Base-by-base conservation (phyloP, 768 basidiomycete genomes). In the Psilocybe sp. region DNA sequence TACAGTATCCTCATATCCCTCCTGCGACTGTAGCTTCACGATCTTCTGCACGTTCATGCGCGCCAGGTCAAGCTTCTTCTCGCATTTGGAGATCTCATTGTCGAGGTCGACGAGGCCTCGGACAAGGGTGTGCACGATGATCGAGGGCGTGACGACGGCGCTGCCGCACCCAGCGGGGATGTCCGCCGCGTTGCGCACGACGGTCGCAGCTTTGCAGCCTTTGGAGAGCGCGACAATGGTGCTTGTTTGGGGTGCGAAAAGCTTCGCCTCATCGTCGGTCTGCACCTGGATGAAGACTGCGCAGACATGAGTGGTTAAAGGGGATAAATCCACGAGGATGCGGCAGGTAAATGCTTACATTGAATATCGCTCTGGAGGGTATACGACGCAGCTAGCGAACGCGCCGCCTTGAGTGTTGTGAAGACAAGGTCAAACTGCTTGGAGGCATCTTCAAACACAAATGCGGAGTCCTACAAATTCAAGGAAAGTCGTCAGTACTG, bases 111-210 rank as follows among this genome's bases (percentile, higher is more conserved):
- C 85, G 37, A 95, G 82, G 19, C 95, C 93, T 70, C 87, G 78
- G 34, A 99, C 93, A 51, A 95, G 86, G 2, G 94, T 78, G 64
- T 95, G 83, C 1, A 92, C 79, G 16, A 84, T 80, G 32, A 92
- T 72, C 2, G 85, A 84, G 5, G 88, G 72, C 2, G 82, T 87
- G 18, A 98, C 81, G 19, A 90, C 81, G 38, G 82, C 77, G 2
- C 90, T 88, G 6, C 92, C 95, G 65, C 93, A 97, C 14, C 97
- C 95, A 6, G 80, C 77, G 0, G 95, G 93, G 42, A 98, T 78
- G n/a, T 90, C 84, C 15, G 67, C 68, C 18, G 79, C 59, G 13
- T 79, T 72, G 15, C 80, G 75, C 11, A 94, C 77, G 49, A 97
- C 79, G 51, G 79, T 77, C 19, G 82, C 82, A 44, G 77, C 81